Percentiles rank a stretch among this genome's conserved stretches.
Conservation (phyloP, 2,329 filamentous ascomycete genomes). For the Aulographum hederae region DNA sequence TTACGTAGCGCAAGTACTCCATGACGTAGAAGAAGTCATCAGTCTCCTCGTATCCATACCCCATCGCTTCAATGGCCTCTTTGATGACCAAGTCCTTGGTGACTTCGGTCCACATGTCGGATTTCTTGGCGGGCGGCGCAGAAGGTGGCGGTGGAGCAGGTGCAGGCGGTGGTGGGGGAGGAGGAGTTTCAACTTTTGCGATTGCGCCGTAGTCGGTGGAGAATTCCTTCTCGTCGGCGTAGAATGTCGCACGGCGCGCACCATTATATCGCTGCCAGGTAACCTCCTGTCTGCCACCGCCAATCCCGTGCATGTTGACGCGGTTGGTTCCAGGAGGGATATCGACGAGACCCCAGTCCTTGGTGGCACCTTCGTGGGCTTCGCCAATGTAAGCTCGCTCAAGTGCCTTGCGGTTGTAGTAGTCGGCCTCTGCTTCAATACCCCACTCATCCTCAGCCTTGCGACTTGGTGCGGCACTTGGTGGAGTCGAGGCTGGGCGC, state of each 20-base stretch:
- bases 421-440: conserved; percentile 36
- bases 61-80: conserved; percentile 69
- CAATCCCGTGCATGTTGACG: conserved; percentile 64
- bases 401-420: conserved; percentile 48
- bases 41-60: conserved; percentile 83
- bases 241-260: conserved; percentile 54
- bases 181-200: conserved; percentile 6
- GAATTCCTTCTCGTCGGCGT: conserved; percentile 42
- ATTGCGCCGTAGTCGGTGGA: conserved; percentile 24
- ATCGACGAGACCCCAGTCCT: conserved; percentile 67
- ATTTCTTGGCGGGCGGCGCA: conserved; percentile 13
- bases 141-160: conserved; percentile 11
- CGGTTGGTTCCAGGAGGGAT: conserved; percentile 69
- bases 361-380: conserved; percentile 54
- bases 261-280: conserved; percentile 68
- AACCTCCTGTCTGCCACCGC: conserved; percentile 57
- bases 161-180: conserved; percentile 3
- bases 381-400: conserved; percentile 55
- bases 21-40: conserved; percentile 84
- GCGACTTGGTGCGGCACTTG: conserved; percentile 1
- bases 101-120: conserved; percentile 82
- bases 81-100: conserved; percentile 78
- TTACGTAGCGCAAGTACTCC: conserved; percentile 73
- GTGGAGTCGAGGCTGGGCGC: not conserved
- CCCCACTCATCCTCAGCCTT: conserved; percentile 20